Percentiles rank a stretch among this genome's conserved stretches.
Evolutionary conservation across 768 basidiomycete species (phyloP).

Genomic region (Paxillus ammoniavirescens): DNA sequence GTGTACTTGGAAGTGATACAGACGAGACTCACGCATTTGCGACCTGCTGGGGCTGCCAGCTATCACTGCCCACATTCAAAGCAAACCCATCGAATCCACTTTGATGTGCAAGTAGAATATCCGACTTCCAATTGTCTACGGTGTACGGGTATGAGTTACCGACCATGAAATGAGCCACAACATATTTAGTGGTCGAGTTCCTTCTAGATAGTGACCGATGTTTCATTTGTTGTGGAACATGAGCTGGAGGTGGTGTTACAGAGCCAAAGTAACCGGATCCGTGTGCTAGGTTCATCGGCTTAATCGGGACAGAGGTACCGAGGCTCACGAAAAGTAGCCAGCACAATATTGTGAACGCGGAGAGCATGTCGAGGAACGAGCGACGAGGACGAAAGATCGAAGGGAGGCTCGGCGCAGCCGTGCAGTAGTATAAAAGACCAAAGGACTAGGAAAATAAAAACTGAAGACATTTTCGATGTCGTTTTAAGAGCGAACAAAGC

Average conservation of each 20-base stretch:
- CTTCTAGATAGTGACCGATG: conserved; percentile 7
- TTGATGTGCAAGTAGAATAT: conserved; percentile 54
- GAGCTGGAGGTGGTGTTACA: neutral
- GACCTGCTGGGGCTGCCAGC: conserved; percentile 62
- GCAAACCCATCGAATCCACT: conserved; percentile 70
- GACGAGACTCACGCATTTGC: conserved; percentile 53
- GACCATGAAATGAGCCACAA: conserved; percentile 58
- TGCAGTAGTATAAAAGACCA: neutral
- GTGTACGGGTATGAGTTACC: conserved; percentile 69
- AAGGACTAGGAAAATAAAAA: neutral
- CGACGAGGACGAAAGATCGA: conserved; percentile 14
- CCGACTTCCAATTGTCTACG: conserved; percentile 39
- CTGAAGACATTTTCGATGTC: neutral
- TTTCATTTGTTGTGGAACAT: neutral
- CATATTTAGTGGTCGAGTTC: conserved; percentile 36
- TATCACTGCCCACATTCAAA: conserved; percentile 64
- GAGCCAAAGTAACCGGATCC: neutral
- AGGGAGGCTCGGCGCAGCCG: conserved; percentile 11
- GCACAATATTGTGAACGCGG: conserved; percentile 10
- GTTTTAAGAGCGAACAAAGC: neutral
- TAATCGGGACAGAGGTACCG: conserved; percentile 14
- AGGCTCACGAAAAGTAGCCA: conserved; percentile 9
- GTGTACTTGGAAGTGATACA: neutral
- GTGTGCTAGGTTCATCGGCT: neutral
- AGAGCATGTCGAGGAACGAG: conserved; percentile 13